A percentile compares a stretch with the other conserved stretches of the same genome.
Evolutionary conservation across 768 basidiomycete genomes (phyloP).

Genomic region (Hericium coralloides): DNA sequence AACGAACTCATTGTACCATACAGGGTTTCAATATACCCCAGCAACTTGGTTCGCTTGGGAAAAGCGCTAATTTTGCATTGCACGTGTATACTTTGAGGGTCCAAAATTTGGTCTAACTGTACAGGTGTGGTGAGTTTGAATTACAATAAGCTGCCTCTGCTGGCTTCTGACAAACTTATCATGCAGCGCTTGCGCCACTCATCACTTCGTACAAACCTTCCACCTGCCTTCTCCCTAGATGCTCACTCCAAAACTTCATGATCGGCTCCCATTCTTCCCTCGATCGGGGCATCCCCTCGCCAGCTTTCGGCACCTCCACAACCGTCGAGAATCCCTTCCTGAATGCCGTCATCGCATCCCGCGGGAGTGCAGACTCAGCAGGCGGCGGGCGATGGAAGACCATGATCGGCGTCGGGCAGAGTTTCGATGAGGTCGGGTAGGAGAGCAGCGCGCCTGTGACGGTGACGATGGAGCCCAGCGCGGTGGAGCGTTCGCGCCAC

Average conservation of each 20-base stretch:
- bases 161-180: not conserved
- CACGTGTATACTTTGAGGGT: not conserved
- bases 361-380: conserved; percentile 33
- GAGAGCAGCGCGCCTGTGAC: conserved; percentile 71
- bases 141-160: not conserved
- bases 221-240: conserved; percentile 42
- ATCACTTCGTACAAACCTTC: conserved; percentile 66
- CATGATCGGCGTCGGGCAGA: conserved; percentile 54
- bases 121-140: not conserved
- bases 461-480: conserved; percentile 58
- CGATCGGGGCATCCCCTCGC: conserved; percentile 66
- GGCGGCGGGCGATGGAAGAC: conserved; percentile 47
- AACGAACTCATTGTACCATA: no score
- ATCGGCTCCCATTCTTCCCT: conserved; percentile 75
- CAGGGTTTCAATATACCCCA: no score
- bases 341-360: conserved; percentile 41
- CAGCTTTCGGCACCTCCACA: conserved; percentile 38
- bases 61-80: no score
- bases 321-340: conserved; percentile 50
- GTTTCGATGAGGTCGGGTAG: conserved; percentile 51
- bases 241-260: conserved; percentile 82
- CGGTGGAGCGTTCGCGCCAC: conserved; percentile 27
- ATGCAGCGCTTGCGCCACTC: conserved; percentile 20
- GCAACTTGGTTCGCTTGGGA: no score
- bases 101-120: not conserved